Evolutionary conservation across 176 grass and related monocot genomes (phyloP).

Genomic region (Oryza glaberrima): DNA sequence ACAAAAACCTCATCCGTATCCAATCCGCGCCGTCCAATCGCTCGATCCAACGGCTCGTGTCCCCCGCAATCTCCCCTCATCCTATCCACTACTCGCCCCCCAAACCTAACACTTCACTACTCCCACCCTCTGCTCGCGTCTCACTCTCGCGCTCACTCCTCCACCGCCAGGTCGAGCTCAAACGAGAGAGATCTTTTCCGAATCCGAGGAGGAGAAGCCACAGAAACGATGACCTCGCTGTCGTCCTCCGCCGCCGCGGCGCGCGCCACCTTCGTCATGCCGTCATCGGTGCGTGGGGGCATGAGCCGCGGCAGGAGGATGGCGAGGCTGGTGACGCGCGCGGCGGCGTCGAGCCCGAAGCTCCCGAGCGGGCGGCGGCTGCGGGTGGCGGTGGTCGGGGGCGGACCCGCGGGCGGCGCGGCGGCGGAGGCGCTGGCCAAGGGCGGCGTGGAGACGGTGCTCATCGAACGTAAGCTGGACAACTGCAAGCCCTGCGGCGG

Average conservation of each 20-base stretch:
- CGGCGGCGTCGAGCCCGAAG: slow-evolving; percentile 63
- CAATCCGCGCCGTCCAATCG: slow-evolving; percentile 35
- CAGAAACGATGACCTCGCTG: slow-evolving; percentile 67
- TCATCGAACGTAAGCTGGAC: slow-evolving; percentile 98
- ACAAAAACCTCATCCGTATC: slow-evolving; percentile 70
- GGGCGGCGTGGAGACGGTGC: slow-evolving; percentile 90
- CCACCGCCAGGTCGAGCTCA: slow-evolving; percentile 31
- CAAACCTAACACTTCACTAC: slow-evolving; percentile 26
- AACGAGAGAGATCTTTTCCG: not conserved
- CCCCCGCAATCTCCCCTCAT: slow-evolving; percentile 55
- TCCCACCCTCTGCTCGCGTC: slow-evolving; percentile 11
- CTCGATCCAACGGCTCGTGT: slow-evolving; percentile 43
- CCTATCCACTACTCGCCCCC: slow-evolving; percentile 55
- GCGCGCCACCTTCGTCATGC: slow-evolving; percentile 38
- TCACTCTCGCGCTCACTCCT: slow-evolving; percentile 15
- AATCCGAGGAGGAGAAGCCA: not conserved
- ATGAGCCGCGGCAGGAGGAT: not conserved
- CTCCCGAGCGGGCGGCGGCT: slow-evolving; percentile 64
- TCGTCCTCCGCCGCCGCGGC: slow-evolving; percentile 57
- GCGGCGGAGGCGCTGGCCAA: slow-evolving; percentile 90
- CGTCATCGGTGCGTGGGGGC: slow-evolving; percentile 26
- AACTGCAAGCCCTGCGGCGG: slow-evolving; percentile 99
- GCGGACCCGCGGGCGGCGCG: slow-evolving; percentile 77
- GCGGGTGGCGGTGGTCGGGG: slow-evolving; percentile 84
- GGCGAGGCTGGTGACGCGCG: slow-evolving; percentile 45